These are phyloP conservation scores for Klebsormidium nitens DNA, from an alignment of 139 green algal species.

Conservation along the genomic window DNA sequence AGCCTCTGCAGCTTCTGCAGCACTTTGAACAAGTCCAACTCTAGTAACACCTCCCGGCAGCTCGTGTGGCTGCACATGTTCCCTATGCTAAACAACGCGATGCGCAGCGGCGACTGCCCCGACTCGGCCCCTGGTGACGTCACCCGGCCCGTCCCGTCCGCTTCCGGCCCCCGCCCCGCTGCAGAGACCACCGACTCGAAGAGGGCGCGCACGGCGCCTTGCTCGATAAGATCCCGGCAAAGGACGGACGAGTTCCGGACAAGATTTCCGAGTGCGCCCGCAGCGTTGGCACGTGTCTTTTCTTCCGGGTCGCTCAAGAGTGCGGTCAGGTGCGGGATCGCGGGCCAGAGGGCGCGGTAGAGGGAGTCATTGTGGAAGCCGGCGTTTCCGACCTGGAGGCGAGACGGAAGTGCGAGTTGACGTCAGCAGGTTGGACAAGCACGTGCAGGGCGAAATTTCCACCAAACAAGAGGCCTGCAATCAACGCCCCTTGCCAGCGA, in stretches of 20 bases:
- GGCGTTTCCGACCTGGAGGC: constrained; percentile 46
- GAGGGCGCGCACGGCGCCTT: constrained; percentile 34
- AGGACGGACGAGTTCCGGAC: constrained; percentile 74
- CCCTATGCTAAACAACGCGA: constrained; percentile 88
- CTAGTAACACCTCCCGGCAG: constrained; percentile 42
- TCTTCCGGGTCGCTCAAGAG: constrained; percentile 66
- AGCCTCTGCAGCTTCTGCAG: constrained; percentile 40
- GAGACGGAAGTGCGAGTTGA: neutral
- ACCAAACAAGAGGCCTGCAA: no score
- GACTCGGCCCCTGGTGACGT: neutral
- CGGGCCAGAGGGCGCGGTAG: constrained; percentile 66
- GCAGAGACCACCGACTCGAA: constrained; percentile 15
- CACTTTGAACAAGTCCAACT: constrained; percentile 43
- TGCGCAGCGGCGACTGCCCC: constrained; percentile 60
- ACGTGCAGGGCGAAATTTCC: no score
- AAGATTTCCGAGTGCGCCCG: constrained; percentile 91
- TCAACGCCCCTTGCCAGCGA: no score
- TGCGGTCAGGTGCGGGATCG: constrained; percentile 65
- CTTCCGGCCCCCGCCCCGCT: constrained; percentile 2
- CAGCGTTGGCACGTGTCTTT: constrained; percentile 88
- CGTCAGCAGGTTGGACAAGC: no score
- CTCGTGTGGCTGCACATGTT: constrained; percentile 74
- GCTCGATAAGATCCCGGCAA: constrained; percentile 64
- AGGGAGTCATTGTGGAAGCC: constrained; percentile 82
- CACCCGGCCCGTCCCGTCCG: constrained; percentile 5